Base-by-base conservation (phyloP, 2,329 filamentous ascomycete genomes). In the Aspergillus sp. region DNA sequence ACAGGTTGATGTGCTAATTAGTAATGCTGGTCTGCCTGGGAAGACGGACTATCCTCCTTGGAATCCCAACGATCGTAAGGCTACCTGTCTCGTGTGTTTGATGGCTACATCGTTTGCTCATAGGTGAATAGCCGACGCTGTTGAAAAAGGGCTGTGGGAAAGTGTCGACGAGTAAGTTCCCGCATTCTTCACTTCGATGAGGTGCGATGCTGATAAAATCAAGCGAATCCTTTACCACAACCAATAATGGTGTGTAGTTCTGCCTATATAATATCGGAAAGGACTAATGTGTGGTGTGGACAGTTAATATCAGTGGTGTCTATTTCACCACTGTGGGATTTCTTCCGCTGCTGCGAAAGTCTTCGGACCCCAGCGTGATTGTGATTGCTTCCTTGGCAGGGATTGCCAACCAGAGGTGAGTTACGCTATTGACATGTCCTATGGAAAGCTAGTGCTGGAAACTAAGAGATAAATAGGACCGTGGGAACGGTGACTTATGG, bases 211-310 rank as follows among this genome's bases (percentile, higher is more conserved):
- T 32, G 30, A 32, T 32, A 32, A 11, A 32, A 8, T 32, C 11
- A 41, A 42, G 39, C 17, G 39, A 42, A 2, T 19, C 15, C n/a
- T 42, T 42, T 19, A 42, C 39, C 15, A 8, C 39, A 19, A 42
- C 39, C 6, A 42, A 42, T 19, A 19, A 42, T 42, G 39, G 39
- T 42, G 2, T 19, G 39, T 2, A 19, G 6, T 3, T 3, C 27
- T 42, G n/a, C 8, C 6, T 42, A 10, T 2, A 17, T 0, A 4
- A 19, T 42, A 19, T 10, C 6, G n/a, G n/a, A 17, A 30, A 25
- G 0, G 0, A 0, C 23, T 19, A 42, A 17, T 8, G 13, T 0
- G 8, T n/a, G 5, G 8, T 19, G 7, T 10, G 17, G 7, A 11
- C 10, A 42, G 39, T 42, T 2, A 42, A 42, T n/a, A 42, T 42